Base-by-base conservation (phyloP, 2,329 filamentous ascomycete genomes). In the Calonectria hawksworthii region DNA sequence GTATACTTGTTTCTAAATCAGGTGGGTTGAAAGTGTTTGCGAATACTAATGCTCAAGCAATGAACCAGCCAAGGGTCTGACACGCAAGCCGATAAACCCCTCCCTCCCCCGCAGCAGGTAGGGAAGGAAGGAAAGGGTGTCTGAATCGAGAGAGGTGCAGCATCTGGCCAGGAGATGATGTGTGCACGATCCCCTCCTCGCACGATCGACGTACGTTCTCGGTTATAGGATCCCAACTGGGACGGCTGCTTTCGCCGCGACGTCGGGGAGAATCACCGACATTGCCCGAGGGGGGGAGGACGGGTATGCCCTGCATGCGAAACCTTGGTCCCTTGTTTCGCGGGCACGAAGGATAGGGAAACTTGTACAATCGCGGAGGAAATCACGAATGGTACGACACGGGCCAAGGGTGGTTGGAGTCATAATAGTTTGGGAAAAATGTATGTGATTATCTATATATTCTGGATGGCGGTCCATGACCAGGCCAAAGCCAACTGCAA, bases 391-490 rank as follows among this genome's bases (percentile, higher is more conserved):
- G 32, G 72, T 52, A 61, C 41, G 61, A 36, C 36, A 23, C 7
- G 23, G 21, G n/a, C 7, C 44, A 47, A n/a, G 9, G 4, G 44
- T 36, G n/a, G n/a, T n/a, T n/a, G n/a, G n/a, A n/a, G n/a, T n/a
- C n/a, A n/a, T n/a, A 47, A 11, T 47, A n/a, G 44, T 23, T 63
- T 26, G 26, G 14, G 26, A 50, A 23, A 56, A 64, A 56, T 7
- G 13, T n/a, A 5, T 64, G 44, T 68, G 21, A 68, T 56, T 69
- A 65, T 73, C 54, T 73, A 69, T 51, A 30, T 32, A 30, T 67
- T 8, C 13, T 68, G 59, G 56, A 36, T 38, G 65, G 56, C 36
- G 44, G 28, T 52, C 54, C 32, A 10, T 63, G 63, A 34, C 54
- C 34, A n/a, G 36, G 38, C 65, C 65, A 69, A 26, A 23, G 47